Evolutionary conservation across 208 protist species (phyloP).

Genomic region (Porcisia deanei): DNA sequence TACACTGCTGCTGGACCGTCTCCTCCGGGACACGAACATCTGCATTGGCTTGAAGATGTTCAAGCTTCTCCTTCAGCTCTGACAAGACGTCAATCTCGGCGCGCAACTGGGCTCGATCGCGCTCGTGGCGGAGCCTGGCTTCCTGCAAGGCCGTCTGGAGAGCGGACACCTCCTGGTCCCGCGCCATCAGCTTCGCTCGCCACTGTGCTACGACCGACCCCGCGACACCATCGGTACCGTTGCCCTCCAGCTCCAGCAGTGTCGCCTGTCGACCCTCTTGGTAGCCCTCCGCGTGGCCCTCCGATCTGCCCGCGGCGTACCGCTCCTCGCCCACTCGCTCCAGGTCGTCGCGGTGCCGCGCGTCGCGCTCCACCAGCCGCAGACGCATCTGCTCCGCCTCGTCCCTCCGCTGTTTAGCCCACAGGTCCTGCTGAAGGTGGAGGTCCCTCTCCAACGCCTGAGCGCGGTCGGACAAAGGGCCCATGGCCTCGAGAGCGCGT

Average conservation of each 20-base stretch:
- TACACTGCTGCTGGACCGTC: slow-evolving; percentile 37
- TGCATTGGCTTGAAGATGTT: slow-evolving; percentile 27
- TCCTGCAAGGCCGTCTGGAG: slow-evolving; percentile 48
- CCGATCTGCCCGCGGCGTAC: slow-evolving; percentile 43
- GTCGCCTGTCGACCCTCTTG: slow-evolving; percentile 24
- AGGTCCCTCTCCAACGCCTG: slow-evolving; percentile 58
- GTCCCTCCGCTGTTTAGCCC: slow-evolving; percentile 40
- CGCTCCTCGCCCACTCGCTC: slow-evolving; percentile 43
- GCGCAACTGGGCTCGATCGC: slow-evolving; percentile 44
- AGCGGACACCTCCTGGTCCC: slow-evolving; percentile 42
- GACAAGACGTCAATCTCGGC: slow-evolving; percentile 60
- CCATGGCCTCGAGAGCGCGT: slow-evolving; percentile 66
- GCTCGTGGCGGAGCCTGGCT: slow-evolving; percentile 37
- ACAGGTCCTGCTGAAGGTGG: slow-evolving; percentile 52
- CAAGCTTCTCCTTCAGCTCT: slow-evolving; percentile 39
- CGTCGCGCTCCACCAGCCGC: slow-evolving; percentile 51
- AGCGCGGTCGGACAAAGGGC: slow-evolving; percentile 56
- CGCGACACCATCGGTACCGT: slow-evolving; percentile 6
- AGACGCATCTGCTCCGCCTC: slow-evolving; percentile 56
- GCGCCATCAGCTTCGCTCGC: slow-evolving; percentile 32
- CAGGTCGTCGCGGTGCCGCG: slow-evolving; percentile 47
- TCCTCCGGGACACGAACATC: slow-evolving; percentile 30
- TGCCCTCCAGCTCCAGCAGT: slow-evolving; percentile 13
- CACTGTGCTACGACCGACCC: slow-evolving; percentile 29
- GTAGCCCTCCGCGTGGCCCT: slow-evolving; percentile 40